Evolutionary conservation across 306 rosid genomes (phyloP).

Genomic region (Neltuma alba): DNA sequence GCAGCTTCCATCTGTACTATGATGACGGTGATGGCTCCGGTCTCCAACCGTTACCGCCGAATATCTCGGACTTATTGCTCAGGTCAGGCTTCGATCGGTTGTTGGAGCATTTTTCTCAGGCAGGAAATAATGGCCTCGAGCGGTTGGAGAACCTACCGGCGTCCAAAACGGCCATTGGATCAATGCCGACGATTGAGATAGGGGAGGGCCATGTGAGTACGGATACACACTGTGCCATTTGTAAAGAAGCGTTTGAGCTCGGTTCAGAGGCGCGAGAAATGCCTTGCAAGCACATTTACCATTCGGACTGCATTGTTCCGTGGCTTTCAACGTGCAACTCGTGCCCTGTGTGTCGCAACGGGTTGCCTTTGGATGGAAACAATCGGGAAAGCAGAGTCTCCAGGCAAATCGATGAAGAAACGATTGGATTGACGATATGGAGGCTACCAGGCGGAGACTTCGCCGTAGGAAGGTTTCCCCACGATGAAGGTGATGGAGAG

Average conservation of each 20-base stretch:
- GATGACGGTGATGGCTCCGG: slow-evolving; percentile 81
- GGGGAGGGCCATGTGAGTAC: slow-evolving; percentile 49
- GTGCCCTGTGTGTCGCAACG: slow-evolving; percentile 93
- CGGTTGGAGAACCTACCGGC: slow-evolving; percentile 83
- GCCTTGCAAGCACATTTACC: slow-evolving; percentile 95
- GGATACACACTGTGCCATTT: slow-evolving; percentile 85
- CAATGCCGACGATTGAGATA: slow-evolving; percentile 81
- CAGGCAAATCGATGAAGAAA: slow-evolving; percentile 60
- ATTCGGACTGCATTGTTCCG: slow-evolving; percentile 84
- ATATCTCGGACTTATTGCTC: slow-evolving; percentile 74
- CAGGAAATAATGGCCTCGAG: slow-evolving; percentile 76
- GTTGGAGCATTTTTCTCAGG: slow-evolving; percentile 80
- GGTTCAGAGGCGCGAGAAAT: slow-evolving; percentile 84
- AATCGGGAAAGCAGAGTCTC: slow-evolving; percentile 27
- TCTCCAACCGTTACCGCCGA: slow-evolving; percentile 70
- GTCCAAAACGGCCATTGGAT: slow-evolving; percentile 77
- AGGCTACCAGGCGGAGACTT: slow-evolving; percentile 90
- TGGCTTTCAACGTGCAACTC: slow-evolving; percentile 91
- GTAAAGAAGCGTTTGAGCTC: slow-evolving; percentile 79
- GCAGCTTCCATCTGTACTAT: slow-evolving; percentile 71
- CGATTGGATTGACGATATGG: slow-evolving; percentile 87
- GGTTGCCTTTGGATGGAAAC: slow-evolving; percentile 67
- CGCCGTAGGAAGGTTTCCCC: slow-evolving; percentile 79
- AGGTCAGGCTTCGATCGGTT: slow-evolving; percentile 85
- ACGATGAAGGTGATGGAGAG: slow-evolving; percentile 43